These are phyloP conservation scores for Gossypium australe DNA, from an alignment of 345 rosid species.

Conservation along the genomic window DNA sequence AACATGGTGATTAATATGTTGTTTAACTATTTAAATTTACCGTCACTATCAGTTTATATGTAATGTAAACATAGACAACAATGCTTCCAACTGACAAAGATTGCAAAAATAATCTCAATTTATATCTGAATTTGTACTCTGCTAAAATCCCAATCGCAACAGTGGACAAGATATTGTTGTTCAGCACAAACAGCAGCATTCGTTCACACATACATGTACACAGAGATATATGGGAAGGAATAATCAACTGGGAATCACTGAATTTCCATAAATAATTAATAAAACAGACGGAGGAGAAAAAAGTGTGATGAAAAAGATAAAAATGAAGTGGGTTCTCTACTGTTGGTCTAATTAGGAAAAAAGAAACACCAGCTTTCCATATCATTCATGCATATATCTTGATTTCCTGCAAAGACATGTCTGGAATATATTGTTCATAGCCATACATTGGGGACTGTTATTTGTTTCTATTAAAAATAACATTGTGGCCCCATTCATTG, in stretches of 20 bases:
- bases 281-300: background rate
- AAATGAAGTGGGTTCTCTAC: background rate
- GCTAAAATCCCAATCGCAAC: constrained; percentile 15
- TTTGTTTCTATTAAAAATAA: constrained; percentile 14
- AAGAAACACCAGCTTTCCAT: constrained; percentile 17
- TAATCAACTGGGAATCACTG: constrained; percentile 17
- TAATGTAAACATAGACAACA: background rate
- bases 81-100: background rate
- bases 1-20: no score
- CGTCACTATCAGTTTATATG: no score
- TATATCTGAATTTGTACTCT: constrained; percentile 13
- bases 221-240: background rate
- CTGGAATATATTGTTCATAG: constrained; percentile 42
- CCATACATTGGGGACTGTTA: constrained; percentile 16
- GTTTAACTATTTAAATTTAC: no score
- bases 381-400: constrained; percentile 20
- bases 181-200: background rate
- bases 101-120: background rate
- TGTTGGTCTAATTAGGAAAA: background rate
- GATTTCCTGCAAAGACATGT: constrained; percentile 24
- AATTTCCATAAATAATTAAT: background rate
- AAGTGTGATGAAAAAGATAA: background rate
- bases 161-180: constrained; percentile 10
- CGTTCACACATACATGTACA: background rate
- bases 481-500: constrained; percentile 5